Percentiles rank a stretch among this genome's conserved stretches.
These are phyloP conservation scores for Phycomyces nitens DNA, from an alignment of 192 early-diverging fungal species.

Conservation along the genomic window DNA sequence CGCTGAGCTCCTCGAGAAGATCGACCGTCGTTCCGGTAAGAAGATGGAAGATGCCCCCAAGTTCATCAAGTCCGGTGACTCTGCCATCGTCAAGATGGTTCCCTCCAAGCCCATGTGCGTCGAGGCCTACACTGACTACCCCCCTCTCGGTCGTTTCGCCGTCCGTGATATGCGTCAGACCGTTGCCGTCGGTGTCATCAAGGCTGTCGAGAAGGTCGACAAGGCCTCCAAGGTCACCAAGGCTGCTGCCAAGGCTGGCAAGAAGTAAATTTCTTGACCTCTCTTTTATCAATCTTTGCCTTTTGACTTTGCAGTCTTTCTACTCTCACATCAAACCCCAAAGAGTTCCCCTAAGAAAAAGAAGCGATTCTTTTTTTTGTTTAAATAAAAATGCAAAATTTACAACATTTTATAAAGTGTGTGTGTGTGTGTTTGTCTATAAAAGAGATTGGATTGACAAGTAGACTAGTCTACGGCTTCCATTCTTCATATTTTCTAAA, in stretches of 20 bases:
- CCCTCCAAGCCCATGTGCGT: constrained; percentile 97
- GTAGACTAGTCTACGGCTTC: no score
- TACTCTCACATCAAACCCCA: no score
- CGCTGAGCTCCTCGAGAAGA: constrained; percentile 88
- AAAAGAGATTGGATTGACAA: no score
- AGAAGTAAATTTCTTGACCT: constrained; percentile 62
- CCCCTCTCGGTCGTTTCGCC: constrained; percentile 94
- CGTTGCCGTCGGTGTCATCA: constrained; percentile 97
- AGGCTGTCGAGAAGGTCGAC: constrained; percentile 82
- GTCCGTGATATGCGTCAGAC: constrained; percentile 98
- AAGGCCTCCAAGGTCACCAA: constrained; percentile 76
- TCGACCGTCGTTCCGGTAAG: constrained; percentile 95
- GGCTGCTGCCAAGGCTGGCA: constrained; percentile 70
- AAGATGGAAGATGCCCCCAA: constrained; percentile 69
- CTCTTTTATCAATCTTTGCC: background rate
- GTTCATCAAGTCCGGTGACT: constrained; percentile 94
- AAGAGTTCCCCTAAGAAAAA: no score
- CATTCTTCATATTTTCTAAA: no score
- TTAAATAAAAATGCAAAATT: no score
- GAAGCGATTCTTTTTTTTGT: no score
- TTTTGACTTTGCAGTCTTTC: no score
- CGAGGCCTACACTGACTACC: constrained; percentile 89
- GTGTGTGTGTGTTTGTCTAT: no score
- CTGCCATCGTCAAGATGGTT: constrained; percentile 92
- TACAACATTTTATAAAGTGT: no score